Conservation (phyloP, 2,329 filamentous ascomycete species). For the Diaporthe citri region DNA sequence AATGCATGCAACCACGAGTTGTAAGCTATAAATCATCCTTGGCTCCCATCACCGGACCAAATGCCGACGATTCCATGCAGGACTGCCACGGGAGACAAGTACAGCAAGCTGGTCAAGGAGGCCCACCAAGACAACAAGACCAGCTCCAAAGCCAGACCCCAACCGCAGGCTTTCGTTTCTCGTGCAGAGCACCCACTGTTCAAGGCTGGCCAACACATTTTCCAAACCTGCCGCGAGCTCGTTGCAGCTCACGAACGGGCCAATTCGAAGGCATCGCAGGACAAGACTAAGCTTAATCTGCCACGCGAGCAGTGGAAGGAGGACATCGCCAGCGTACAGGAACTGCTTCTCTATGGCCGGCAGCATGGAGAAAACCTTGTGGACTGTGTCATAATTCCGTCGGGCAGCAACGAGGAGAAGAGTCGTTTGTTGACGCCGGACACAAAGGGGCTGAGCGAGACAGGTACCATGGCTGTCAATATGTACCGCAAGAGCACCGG, state of each 20-base stretch:
- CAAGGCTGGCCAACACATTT: constrained; percentile 42
- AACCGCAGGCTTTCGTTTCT: not conserved
- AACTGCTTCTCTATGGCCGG: constrained; percentile 49
- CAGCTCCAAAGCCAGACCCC: not conserved
- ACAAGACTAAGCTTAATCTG: constrained; percentile 41
- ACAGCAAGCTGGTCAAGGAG: constrained; percentile 30
- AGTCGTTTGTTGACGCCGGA: constrained; percentile 38
- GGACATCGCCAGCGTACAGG: constrained; percentile 50
- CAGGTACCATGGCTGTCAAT: constrained; percentile 46
- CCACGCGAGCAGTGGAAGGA: constrained; percentile 49
- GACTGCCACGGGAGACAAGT: constrained; percentile 20
- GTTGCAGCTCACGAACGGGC: constrained; percentile 48
- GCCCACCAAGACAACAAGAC: not conserved
- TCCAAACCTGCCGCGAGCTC: constrained; percentile 45
- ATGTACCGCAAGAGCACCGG: constrained; percentile 49
- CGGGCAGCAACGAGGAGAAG: constrained; percentile 11
- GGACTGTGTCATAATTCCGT: constrained; percentile 42
- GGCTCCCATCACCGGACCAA: not conserved
- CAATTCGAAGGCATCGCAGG: constrained; percentile 45
- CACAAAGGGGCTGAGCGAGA: constrained; percentile 42
- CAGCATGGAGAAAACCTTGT: constrained; percentile 47
- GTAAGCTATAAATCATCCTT: constrained; percentile 43
- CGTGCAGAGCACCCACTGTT: constrained; percentile 43
- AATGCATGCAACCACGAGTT: constrained; percentile 45
- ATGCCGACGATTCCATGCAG: constrained; percentile 13